Conservation (phyloP, 177 flowering plant genomes). For the Tripterygium wilfordii region DNA sequence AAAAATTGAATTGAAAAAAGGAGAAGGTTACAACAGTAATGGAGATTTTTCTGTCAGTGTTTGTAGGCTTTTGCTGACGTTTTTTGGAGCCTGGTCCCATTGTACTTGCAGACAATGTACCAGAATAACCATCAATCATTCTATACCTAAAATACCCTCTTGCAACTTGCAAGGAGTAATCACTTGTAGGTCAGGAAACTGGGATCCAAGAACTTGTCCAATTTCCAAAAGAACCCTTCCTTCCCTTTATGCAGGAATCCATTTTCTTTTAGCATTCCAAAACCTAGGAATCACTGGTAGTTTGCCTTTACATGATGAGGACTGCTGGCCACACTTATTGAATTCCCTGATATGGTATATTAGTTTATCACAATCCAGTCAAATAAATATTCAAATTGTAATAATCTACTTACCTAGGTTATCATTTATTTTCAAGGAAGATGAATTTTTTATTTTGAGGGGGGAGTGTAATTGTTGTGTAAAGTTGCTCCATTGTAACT, state of each 20-base stretch:
- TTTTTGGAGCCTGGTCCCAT: constrained; percentile 44
- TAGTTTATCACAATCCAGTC: too few species aligned
- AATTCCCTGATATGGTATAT: background rate
- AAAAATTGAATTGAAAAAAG: constrained; percentile 6
- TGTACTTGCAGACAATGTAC: constrained; percentile 30
- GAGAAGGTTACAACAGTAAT: constrained; percentile 41
- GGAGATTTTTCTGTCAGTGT: constrained; percentile 63
- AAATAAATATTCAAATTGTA: too few species aligned
- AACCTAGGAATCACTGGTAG: background rate
- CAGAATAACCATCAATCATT: constrained; percentile 11
- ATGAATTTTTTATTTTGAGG: too few species aligned
- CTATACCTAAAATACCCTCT: constrained; percentile 15
- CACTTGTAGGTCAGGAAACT: background rate
- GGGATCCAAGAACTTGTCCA: background rate
- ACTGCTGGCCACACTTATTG: background rate
- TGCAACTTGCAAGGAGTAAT: background rate
- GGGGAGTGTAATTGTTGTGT: too few species aligned
- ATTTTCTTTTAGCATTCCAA: background rate
- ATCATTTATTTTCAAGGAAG: too few species aligned
- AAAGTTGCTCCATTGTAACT: too few species aligned
- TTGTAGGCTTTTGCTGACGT: constrained; percentile 48
- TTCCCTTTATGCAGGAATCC: background rate
- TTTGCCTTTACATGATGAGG: background rate
- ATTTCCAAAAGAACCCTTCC: constrained; percentile 7
- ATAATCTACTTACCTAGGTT: too few species aligned